Evolutionary conservation across 139 green algal species (phyloP).

Genomic region (Spirogloea muscicola): DNA sequence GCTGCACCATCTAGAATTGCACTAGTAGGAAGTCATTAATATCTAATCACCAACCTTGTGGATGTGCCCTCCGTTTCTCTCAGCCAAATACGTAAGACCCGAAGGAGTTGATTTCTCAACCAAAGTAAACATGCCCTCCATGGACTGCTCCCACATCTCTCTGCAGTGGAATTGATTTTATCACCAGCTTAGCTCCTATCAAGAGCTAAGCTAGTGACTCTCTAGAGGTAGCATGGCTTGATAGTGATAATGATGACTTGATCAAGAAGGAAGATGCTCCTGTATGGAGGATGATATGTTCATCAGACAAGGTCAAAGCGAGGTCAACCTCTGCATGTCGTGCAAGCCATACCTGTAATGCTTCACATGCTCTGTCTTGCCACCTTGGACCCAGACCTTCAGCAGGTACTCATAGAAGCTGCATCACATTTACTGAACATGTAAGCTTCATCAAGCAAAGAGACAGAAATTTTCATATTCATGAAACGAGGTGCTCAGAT

Average conservation of each 20-base stretch:
- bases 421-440: neutral
- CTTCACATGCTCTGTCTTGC: constrained; percentile 15
- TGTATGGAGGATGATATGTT: too few species aligned
- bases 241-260: too few species aligned
- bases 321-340: too few species aligned
- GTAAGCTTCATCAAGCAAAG: neutral
- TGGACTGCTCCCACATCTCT: constrained; percentile 58
- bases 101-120: constrained; percentile 28
- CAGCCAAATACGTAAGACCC: constrained; percentile 55
- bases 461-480: too few species aligned
- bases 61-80: constrained; percentile 30
- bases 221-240: too few species aligned
- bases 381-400: constrained; percentile 57
- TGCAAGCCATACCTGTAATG: constrained; percentile 50
- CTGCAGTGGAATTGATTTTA: too few species aligned
- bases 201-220: too few species aligned
- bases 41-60: too few species aligned
- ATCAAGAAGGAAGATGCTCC: too few species aligned
- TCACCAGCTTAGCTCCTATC: too few species aligned
- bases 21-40: constrained; percentile 13
- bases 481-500: too few species aligned
- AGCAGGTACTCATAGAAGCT: constrained; percentile 78
- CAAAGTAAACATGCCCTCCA: constrained; percentile 63
- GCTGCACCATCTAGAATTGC: neutral
- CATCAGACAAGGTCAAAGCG: too few species aligned